Conservation (phyloP, 108 stramenopile genomes). For the Cyclotella kingstonii region DNA sequence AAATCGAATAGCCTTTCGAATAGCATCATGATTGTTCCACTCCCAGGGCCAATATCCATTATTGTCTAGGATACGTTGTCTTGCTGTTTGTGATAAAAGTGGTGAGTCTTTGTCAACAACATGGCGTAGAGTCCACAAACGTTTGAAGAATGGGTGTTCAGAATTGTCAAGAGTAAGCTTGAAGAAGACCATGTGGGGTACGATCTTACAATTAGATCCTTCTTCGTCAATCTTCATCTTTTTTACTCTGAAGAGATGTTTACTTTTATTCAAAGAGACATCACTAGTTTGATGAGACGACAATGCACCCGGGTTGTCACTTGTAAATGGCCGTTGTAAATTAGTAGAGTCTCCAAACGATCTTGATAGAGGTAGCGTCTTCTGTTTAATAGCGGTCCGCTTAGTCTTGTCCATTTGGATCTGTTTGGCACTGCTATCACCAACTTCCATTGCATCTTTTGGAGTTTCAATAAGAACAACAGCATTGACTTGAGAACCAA, state of each 20-base stretch:
- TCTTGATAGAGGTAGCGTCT: neutral
- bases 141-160: conserved; percentile 74
- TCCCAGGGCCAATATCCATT: conserved; percentile 63
- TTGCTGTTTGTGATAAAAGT: conserved; percentile 42
- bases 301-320: neutral
- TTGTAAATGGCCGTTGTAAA: no score
- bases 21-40: conserved; percentile 51
- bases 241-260: conserved; percentile 3
- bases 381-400: neutral
- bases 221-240: conserved; percentile 24
- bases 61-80: conserved; percentile 45
- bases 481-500: conserved; percentile 49
- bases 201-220: conserved; percentile 18
- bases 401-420: conserved; percentile 19
- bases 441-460: conserved; percentile 17
- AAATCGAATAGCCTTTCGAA: conserved; percentile 46
- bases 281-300: conserved; percentile 1
- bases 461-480: conserved; percentile 24
- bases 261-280: neutral
- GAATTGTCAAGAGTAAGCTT: conserved; percentile 57
- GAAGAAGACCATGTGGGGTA: conserved; percentile 50
- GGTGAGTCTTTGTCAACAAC: conserved; percentile 62
- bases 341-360: no score
- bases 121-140: conserved; percentile 69
- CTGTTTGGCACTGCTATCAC: conserved; percentile 16